A percentile compares a stretch with the other conserved stretches of the same genome.
Evolutionary conservation across 768 basidiomycete species (phyloP).

Genomic region (Thelephora aurantiotincta): DNA sequence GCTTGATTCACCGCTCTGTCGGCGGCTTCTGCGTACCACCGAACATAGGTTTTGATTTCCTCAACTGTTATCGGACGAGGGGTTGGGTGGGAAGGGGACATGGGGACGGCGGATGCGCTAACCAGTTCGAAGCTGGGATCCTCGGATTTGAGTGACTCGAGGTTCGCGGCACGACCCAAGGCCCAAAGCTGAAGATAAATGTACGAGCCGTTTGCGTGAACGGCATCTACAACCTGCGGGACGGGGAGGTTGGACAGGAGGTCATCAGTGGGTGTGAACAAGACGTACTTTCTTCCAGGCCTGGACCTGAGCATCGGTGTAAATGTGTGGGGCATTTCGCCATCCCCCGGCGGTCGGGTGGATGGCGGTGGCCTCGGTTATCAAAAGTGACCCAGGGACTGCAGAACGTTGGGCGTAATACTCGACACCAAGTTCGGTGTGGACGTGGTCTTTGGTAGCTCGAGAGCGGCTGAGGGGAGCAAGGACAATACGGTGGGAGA

Average conservation of each 20-base stretch:
- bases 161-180: conserved; percentile 28
- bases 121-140: conserved; percentile 9
- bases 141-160: conserved; percentile 21
- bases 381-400: conserved; percentile 35
- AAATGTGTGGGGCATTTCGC: conserved; percentile 45
- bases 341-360: conserved; percentile 34
- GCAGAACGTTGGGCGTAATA: conserved; percentile 36
- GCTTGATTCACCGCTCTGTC: too few species aligned
- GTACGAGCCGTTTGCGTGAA: conserved; percentile 37
- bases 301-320: conserved; percentile 39
- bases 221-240: conserved; percentile 35
- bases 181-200: conserved; percentile 49
- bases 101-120: conserved; percentile 13
- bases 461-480: conserved; percentile 37
- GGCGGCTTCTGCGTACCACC: conserved; percentile 12
- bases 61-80: conserved; percentile 15
- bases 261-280: not conserved
- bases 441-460: conserved; percentile 23
- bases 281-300: conserved; percentile 32
- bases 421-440: conserved; percentile 20
- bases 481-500: conserved; percentile 37
- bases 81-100: conserved; percentile 1
- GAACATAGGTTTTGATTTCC: conserved; percentile 23
- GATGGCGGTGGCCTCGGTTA: conserved; percentile 45
- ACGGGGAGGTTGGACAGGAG: not conserved